Percentiles rank a stretch among this genome's conserved stretches.
phyloP scores from a whole-genome alignment of 1,139 yeast genomes.

The Lodderomyces orthopsilosis region DNA sequence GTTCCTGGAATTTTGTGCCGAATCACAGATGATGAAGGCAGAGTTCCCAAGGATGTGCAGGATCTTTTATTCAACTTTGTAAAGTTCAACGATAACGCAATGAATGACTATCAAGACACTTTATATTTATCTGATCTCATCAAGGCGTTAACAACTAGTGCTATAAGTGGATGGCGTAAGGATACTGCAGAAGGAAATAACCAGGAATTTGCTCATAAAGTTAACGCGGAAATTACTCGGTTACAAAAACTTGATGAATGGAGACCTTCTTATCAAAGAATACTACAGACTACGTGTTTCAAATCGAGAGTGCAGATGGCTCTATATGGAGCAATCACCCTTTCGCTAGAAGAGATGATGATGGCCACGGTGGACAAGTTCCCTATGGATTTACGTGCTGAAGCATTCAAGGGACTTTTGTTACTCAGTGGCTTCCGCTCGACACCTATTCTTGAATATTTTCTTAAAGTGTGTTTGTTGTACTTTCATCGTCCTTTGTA shows the following conservation, averaged over 20 bases:
- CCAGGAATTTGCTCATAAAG: conserved; percentile 24
- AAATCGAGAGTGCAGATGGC: conserved; percentile 61
- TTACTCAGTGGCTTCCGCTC: conserved; percentile 76
- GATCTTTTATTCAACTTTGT: conserved; percentile 67
- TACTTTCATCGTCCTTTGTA: conserved; percentile 52
- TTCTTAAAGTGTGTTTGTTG: conserved; percentile 55
- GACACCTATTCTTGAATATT: conserved; percentile 55
- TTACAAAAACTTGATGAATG: conserved; percentile 80
- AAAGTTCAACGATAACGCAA: conserved; percentile 82
- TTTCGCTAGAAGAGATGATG: conserved; percentile 51
- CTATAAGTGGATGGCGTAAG: conserved; percentile 23
- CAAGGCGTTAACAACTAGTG: conserved; percentile 47
- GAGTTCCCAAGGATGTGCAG: conserved; percentile 63
- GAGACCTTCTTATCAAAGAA: conserved; percentile 71
- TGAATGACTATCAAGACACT: conserved; percentile 73
- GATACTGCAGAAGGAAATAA: conserved; percentile 4
- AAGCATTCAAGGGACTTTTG: conserved; percentile 70
- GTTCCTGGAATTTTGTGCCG: conserved; percentile 62
- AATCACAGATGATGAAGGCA: conserved; percentile 62
- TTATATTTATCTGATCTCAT: conserved; percentile 63
- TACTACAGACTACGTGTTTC: conserved; percentile 57
- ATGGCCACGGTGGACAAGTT: conserved; percentile 51
- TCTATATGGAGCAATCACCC: conserved; percentile 50
- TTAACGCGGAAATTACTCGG: conserved; percentile 56
- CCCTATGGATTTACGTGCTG: conserved; percentile 55